Base-by-base conservation (phyloP, 2,329 filamentous ascomycete genomes). In the Calonectria naviculata region DNA sequence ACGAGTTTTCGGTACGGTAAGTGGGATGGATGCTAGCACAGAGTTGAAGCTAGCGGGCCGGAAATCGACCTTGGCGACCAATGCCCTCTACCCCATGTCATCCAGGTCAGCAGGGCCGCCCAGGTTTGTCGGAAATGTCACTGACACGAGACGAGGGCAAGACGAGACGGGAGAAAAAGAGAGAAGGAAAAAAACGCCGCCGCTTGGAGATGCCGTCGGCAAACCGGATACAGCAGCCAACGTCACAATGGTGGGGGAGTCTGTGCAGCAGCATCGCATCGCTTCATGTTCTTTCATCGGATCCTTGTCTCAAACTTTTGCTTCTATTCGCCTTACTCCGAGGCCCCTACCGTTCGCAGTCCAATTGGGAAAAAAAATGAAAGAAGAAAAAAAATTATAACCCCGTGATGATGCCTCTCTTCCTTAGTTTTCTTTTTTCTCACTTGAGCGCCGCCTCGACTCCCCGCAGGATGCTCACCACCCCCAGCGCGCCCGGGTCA, bases 401-500 rank as follows among this genome's bases (percentile, higher is more conserved):
- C 21, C 29, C 28, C 46, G 19, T 31, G 21, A 36, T 49, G 13
- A 29, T 31, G 12, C 36, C 6, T n/a, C 31, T 46, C 31, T 56
- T 26, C 42, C n/a, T 10, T n/a, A n/a, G n/a, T n/a, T n/a, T n/a
- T n/a, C n/a, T n/a, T n/a, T n/a, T n/a, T n/a, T n/a, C n/a, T 61
- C 49, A 26, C 54, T 63, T 62, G 60, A 71, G 36, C 34, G 49
- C 71, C 28, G 44, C 42, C 13, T 70, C 49, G 3, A 74, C 62
- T n/a, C 76, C 76, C 15, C 75, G 66, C 0, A 78, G 65, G 46
- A 78, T 75, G 36, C 76, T 78, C 65, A 78, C 74, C 17, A 78
- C 73, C 19, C 76, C 76, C 72, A 78, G 38, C 7, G 92, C 92
- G 24, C 92, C 92, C 2, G 93, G 93, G 83, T 95, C 93, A 24